phyloP scores from a whole-genome alignment of 768 basidiomycete species.

The Cantharellus anzutake region DNA sequence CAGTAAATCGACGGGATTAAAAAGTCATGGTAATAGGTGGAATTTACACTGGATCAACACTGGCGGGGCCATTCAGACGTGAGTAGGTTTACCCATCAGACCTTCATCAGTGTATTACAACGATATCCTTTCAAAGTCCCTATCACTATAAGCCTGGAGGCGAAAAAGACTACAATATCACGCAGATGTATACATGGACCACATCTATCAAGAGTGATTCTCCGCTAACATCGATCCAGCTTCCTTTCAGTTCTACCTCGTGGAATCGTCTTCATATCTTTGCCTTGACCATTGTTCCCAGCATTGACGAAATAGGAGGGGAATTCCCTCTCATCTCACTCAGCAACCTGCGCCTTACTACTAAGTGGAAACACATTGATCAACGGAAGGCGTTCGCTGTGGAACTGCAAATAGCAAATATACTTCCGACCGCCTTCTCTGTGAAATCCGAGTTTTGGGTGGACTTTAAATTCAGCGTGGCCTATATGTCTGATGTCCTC shows the following conservation, averaged over 20 bases:
- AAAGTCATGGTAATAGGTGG: slow-evolving; percentile 6
- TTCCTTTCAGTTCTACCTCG: slow-evolving; percentile 18
- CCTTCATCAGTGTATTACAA: neutral
- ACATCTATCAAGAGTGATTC: slow-evolving; percentile 17
- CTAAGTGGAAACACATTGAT: slow-evolving; percentile 8
- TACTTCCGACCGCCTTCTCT: slow-evolving; percentile 20
- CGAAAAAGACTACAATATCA: slow-evolving; percentile 10
- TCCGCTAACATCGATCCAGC: slow-evolving; percentile 25
- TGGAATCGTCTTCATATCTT: slow-evolving; percentile 20
- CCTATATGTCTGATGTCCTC: slow-evolving; percentile 9
- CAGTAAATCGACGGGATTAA: neutral
- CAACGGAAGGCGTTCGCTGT: slow-evolving; percentile 14
- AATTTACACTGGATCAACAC: slow-evolving; percentile 12
- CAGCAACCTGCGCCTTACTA: slow-evolving; percentile 3
- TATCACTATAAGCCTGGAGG: slow-evolving; percentile 7
- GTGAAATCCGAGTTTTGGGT: slow-evolving; percentile 3
- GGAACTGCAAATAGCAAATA: slow-evolving; percentile 33
- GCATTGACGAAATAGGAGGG: slow-evolving; percentile 1
- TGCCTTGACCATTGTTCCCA: slow-evolving; percentile 5
- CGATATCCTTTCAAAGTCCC: slow-evolving; percentile 7
- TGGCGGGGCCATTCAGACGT: slow-evolving; percentile 10
- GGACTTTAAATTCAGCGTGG: neutral
- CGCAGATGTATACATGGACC: slow-evolving; percentile 11
- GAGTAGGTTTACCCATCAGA: neutral
- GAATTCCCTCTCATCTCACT: neutral